Evolutionary conservation across 2,329 filamentous ascomycete species (phyloP).

Genomic region (Pseudocercospora pini-densiflorae): DNA sequence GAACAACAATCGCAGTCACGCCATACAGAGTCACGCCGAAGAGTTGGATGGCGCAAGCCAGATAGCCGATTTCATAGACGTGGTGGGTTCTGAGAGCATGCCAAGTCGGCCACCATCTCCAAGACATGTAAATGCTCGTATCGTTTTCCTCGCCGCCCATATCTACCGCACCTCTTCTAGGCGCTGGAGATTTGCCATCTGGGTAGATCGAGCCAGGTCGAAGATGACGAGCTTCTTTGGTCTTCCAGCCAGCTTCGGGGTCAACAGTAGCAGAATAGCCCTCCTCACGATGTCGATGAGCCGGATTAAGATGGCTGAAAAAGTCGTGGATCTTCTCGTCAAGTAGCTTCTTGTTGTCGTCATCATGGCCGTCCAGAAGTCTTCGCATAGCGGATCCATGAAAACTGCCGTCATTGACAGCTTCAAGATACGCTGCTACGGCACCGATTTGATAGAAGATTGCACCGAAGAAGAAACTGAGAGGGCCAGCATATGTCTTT

Average conservation of each 20-base stretch:
- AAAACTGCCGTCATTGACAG: slow-evolving; percentile 39
- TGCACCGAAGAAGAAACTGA: slow-evolving; percentile 36
- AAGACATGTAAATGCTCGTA: slow-evolving; percentile 16
- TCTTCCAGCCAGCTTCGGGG: slow-evolving; percentile 28
- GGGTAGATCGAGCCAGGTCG: slow-evolving; percentile 28
- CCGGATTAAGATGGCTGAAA: slow-evolving; percentile 20
- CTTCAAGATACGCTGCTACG: slow-evolving; percentile 36
- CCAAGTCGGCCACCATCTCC: slow-evolving; percentile 31
- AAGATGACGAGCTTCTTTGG: slow-evolving; percentile 22
- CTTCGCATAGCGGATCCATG: slow-evolving; percentile 35
- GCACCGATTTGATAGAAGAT: slow-evolving; percentile 37
- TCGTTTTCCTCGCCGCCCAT: slow-evolving; percentile 21
- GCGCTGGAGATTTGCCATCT: slow-evolving; percentile 20
- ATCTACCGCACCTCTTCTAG: slow-evolving; percentile 26
- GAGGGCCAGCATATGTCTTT: slow-evolving; percentile 28
- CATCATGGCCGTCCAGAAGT: slow-evolving; percentile 34
- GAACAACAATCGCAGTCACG: slow-evolving; percentile 31
- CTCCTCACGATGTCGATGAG: slow-evolving; percentile 12
- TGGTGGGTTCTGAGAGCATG: slow-evolving; percentile 33
- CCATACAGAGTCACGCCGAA: slow-evolving; percentile 36
- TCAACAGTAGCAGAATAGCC: slow-evolving; percentile 12
- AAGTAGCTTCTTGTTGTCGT: slow-evolving; percentile 33
- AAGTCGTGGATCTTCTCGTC: slow-evolving; percentile 34
- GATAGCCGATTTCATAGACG: slow-evolving; percentile 37
- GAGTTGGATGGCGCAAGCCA: slow-evolving; percentile 37